Base-by-base conservation (phyloP, 306 rosid genomes). In the Phaseolus lunatus region DNA sequence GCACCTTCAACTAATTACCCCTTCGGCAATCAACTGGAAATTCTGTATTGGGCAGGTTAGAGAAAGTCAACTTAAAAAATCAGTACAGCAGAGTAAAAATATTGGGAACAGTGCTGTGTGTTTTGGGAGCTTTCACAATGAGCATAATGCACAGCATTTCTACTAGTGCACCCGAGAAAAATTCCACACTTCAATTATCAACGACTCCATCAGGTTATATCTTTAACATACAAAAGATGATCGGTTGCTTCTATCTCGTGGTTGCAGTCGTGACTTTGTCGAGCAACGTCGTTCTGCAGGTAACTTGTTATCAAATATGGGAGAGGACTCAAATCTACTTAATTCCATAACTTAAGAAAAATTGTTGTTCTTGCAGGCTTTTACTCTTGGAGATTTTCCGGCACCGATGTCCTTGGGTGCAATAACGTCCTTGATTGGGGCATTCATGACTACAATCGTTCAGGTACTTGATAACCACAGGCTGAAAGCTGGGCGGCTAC, bases 321-420 rank as follows among this genome's bases (percentile, higher is more conserved):
- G 24, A 20, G 15, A 72, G 9, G 16, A 67, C 47, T 52, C 24
- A 23, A 22, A 29, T 66, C 9, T 24, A 14, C n/a, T 74, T 22
- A 29, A 23, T 77, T 72, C 69, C 29, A 8, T 13, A 8, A 47
- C 65, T 31, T 5, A 35, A 26, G 11, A 39, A 23, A 35, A 45
- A 16, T 15, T 70, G 24, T 57, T 64, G 72, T 8, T 53, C 9
- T 26, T 57, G 50, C 77, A 91, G 97, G 96, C 97, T 69, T 81
- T 85, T 58, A 82, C 89, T 13, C 85, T 94, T 52, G 80, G 83
- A 35, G 88, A 85, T 53, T 90, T 94, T 84, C 96, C 98, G 7
- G 97, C 96, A 52, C 98, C 98, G 0, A 77, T 94, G 82, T 85
- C 97, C 5, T 65, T 90, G 75, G 73, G 92, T 37, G 93, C 92